Evolutionary conservation across 371 early-diverging fungal species (phyloP).

Genomic region (Globomyces sp.): DNA sequence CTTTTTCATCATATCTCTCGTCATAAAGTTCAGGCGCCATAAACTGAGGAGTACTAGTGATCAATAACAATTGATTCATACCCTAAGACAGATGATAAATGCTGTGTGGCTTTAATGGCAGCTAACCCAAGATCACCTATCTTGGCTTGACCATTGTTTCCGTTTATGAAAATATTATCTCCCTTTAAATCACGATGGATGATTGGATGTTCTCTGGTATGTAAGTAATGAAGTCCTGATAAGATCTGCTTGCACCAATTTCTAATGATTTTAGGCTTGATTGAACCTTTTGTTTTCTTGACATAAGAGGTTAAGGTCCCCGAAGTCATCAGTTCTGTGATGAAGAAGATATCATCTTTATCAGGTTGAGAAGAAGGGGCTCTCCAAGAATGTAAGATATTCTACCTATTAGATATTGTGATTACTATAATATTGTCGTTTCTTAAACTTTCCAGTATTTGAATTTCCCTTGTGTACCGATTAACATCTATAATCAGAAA

Average conservation of each 20-base stretch:
- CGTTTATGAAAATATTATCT: conserved; percentile 88
- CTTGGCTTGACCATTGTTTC: conserved; percentile 84
- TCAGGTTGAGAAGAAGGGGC: conserved; percentile 28
- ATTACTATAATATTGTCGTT: conserved; percentile 80
- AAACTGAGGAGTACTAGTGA: conserved; percentile 79
- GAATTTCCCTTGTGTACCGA: conserved; percentile 59
- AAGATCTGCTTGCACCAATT: conserved; percentile 80
- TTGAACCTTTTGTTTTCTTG: conserved; percentile 63
- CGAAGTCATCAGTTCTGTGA: conserved; percentile 93
- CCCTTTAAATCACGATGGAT: conserved; percentile 71
- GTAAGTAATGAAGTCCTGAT: conserved; percentile 79
- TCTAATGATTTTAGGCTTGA: conserved; percentile 77
- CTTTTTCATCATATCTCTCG: conserved; percentile 85
- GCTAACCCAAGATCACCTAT: conserved; percentile 89
- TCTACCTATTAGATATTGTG: conserved; percentile 19
- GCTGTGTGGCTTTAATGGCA: conserved; percentile 58
- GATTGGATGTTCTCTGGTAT: conserved; percentile 76
- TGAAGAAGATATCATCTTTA: conserved; percentile 75
- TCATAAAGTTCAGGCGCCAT: conserved; percentile 93
- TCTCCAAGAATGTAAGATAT: conserved; percentile 68
- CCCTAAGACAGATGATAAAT: conserved; percentile 62
- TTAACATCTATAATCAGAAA: conserved; percentile 40
- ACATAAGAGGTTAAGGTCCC: conserved; percentile 83
- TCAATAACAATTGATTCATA: conserved; percentile 25
- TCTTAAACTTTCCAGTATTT: conserved; percentile 68